Evolutionary conservation across 2,329 filamentous ascomycete species (phyloP), one percentile per base, ranked within the genome.

Genomic region (Ceratocystis colombiana): DNA sequence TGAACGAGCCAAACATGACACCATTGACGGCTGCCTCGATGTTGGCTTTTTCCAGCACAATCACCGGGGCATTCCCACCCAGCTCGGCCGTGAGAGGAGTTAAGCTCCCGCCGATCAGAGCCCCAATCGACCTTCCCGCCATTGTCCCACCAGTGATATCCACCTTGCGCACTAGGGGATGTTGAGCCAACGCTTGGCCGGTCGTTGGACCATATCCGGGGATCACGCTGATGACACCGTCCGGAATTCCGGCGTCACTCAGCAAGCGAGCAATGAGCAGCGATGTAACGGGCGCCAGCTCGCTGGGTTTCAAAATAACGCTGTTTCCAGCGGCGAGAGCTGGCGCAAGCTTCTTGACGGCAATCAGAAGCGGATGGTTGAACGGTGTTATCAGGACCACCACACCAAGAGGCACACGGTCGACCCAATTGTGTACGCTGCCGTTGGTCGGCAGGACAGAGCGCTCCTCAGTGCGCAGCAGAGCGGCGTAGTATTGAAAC

Each of bases 71-170:
- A 73, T 88, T 88, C 55, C 86, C 86, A 17, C 86, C 86, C 0
- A 86, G 81, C 73, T 88, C 85, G 17, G 87, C 78, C 1, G 82
- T 83, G 7, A 87, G 80, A 71, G 85, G 84, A 75, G 87, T 87
- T 70, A 85, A 72, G 67, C 82, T 82, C 5, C 79, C 87, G 0
- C 80, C 77, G 1, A 85, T 80, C 0, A 88, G 87, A 72, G 83
- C 81, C 81, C 90, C 88, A 64, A 93, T 89, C 64, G 85, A 78
- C 66, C 84, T 82, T 0, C 87, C 89, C 0, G 88, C 90, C 1
- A 78, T 79, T 1, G 85, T 88, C 7, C 84, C 88, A 30, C 89
- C 89, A 0, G 89, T 93, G 70, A 94, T 92, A 1, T 86, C 85
- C 59, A 93, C 79, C 71, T 88, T 89, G 70, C 88, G 83, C 33